A percentile compares a stretch with the other conserved stretches of the same genome.
phyloP scores from a whole-genome alignment of 139 green algal genomes.

The Chlorella sorokiniana region DNA sequence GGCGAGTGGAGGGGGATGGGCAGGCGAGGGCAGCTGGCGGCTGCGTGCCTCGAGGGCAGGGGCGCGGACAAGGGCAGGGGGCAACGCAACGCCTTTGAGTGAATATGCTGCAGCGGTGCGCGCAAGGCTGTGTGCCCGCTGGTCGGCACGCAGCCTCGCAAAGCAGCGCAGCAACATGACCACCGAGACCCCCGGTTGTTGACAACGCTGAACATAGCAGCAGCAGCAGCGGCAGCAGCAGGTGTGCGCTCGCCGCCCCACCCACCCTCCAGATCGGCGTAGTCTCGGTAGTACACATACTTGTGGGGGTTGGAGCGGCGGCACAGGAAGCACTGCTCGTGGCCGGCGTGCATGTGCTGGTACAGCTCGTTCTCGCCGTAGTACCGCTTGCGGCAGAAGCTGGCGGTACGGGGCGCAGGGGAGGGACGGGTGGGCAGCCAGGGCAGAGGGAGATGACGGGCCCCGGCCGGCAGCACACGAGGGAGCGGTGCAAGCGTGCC shows the following conservation, averaged over 20 bases:
- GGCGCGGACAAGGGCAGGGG: too few species aligned
- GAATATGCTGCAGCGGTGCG: too few species aligned
- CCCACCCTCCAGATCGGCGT: slow-evolving; percentile 77
- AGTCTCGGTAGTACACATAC: slow-evolving; percentile 93
- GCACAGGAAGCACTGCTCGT: slow-evolving; percentile 94
- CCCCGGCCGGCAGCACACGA: not conserved
- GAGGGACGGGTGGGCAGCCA: not conserved
- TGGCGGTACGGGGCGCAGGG: slow-evolving; percentile 32
- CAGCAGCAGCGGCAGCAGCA: not conserved
- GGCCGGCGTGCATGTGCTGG: slow-evolving; percentile 87
- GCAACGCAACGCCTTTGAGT: too few species aligned
- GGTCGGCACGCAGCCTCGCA: too few species aligned
- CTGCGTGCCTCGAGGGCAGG: not conserved
- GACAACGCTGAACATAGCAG: not conserved
- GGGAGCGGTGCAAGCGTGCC: not conserved
- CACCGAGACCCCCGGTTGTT: not conserved
- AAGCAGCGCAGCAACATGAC: not conserved
- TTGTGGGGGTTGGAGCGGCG: slow-evolving; percentile 63
- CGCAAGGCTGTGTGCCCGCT: too few species aligned
- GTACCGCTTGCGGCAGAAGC: slow-evolving; percentile 84
- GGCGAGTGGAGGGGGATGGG: not conserved
- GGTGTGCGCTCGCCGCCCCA: not conserved
- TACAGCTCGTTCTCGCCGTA: slow-evolving; percentile 91
- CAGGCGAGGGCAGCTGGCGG: not conserved
- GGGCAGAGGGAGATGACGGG: not conserved